A percentile compares a stretch with the other conserved stretches of the same genome.
phyloP scores from a whole-genome alignment of 306 rosid species.

The Cucurbita argyrosperma region DNA sequence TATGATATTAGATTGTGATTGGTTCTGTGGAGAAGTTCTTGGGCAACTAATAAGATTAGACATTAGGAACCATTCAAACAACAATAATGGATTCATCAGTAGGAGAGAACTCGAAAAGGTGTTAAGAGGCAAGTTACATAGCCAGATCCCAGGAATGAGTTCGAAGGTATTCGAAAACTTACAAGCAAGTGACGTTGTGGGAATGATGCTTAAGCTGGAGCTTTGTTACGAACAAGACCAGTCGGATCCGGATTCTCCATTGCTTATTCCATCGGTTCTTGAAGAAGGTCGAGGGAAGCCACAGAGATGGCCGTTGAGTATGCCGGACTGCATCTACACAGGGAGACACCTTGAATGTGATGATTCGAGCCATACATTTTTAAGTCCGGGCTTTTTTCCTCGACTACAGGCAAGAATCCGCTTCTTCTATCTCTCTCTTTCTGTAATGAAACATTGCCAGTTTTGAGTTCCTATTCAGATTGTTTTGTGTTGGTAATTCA shows the following conservation, averaged over 20 bases:
- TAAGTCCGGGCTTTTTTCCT: slow-evolving; percentile 88
- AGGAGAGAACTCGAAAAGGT: slow-evolving; percentile 68
- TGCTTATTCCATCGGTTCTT: slow-evolving; percentile 68
- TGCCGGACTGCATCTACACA: slow-evolving; percentile 41
- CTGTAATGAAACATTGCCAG: background rate
- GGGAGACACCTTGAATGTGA: slow-evolving; percentile 92
- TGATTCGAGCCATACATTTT: slow-evolving; percentile 87
- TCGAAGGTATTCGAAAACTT: slow-evolving; percentile 78
- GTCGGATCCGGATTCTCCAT: slow-evolving; percentile 47
- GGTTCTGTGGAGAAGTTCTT: slow-evolving; percentile 85
- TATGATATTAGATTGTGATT: slow-evolving; percentile 72
- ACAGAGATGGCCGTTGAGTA: slow-evolving; percentile 62
- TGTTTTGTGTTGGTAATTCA: slow-evolving; percentile 18
- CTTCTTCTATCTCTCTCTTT: slow-evolving; percentile 1
- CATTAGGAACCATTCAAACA: slow-evolving; percentile 37
- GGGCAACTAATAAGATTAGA: slow-evolving; percentile 66
- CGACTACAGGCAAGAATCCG: slow-evolving; percentile 57
- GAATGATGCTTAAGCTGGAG: slow-evolving; percentile 95
- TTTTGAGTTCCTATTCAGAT: slow-evolving; percentile 10
- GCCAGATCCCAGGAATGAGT: slow-evolving; percentile 71
- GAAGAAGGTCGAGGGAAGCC: slow-evolving; percentile 87
- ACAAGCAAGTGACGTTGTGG: slow-evolving; percentile 68
- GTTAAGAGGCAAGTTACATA: slow-evolving; percentile 58
- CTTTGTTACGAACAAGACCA: slow-evolving; percentile 75
- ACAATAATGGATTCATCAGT: slow-evolving; percentile 55